Evolutionary conservation across 331 rosid genomes (phyloP).

Genomic region (Acacia concinna): DNA sequence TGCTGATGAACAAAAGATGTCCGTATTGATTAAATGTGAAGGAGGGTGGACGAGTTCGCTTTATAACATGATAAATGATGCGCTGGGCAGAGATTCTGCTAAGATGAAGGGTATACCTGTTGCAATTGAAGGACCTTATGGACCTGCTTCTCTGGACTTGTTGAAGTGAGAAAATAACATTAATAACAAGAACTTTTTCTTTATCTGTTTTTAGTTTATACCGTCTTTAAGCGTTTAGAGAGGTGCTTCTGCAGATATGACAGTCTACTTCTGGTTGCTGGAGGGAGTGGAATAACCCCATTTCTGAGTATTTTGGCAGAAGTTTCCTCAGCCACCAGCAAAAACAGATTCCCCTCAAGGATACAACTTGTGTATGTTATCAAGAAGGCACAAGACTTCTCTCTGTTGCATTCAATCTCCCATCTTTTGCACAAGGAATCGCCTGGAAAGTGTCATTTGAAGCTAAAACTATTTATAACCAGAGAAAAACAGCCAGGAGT

Average conservation of each 20-base stretch:
- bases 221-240: background rate
- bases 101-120: slow-evolving; percentile 54
- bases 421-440: slow-evolving; percentile 50
- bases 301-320: slow-evolving; percentile 82
- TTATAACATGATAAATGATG: slow-evolving; percentile 51
- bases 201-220: background rate
- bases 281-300: slow-evolving; percentile 92
- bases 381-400: slow-evolving; percentile 62
- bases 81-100: slow-evolving; percentile 44
- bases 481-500: slow-evolving; percentile 56
- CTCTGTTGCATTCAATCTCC: slow-evolving; percentile 62
- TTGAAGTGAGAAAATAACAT: slow-evolving; percentile 50
- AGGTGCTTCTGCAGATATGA: slow-evolving; percentile 66
- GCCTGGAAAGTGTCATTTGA: slow-evolving; percentile 44
- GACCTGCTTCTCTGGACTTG: slow-evolving; percentile 67
- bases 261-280: slow-evolving; percentile 68
- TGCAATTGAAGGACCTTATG: slow-evolving; percentile 94
- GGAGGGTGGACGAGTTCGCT: slow-evolving; percentile 86
- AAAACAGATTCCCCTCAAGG: slow-evolving; percentile 44
- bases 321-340: slow-evolving; percentile 43
- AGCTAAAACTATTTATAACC: slow-evolving; percentile 68
- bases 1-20: slow-evolving; percentile 50
- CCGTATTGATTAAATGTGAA: slow-evolving; percentile 72
- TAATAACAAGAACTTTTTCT: slow-evolving; percentile 1
- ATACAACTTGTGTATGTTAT: slow-evolving; percentile 64